These are phyloP conservation scores for Limonomyces culmigenus DNA, from an alignment of 1,284 basidiomycete species.

Conservation along the genomic window DNA sequence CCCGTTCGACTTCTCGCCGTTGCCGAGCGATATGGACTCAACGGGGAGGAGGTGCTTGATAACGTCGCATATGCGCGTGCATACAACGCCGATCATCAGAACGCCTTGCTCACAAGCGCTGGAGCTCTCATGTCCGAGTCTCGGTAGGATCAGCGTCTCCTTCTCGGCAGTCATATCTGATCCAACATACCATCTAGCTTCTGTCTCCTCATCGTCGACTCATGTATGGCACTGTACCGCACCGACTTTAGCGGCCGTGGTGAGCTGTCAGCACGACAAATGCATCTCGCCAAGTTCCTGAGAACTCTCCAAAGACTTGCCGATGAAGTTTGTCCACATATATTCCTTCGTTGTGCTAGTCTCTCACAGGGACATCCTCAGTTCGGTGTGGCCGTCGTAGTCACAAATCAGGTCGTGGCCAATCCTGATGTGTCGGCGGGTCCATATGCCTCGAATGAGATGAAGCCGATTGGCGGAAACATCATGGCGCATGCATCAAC, in stretches of 20 bases:
- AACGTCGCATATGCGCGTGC: slow-evolving; percentile 98
- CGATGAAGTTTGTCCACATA: slow-evolving; percentile 57
- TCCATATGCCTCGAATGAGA: slow-evolving; percentile 79
- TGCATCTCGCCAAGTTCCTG: slow-evolving; percentile 94
- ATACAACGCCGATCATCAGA: slow-evolving; percentile 98
- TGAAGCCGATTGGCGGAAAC: slow-evolving; percentile 96
- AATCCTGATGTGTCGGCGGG: slow-evolving; percentile 89
- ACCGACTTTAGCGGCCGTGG: slow-evolving; percentile 95
- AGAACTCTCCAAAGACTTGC: slow-evolving; percentile 86
- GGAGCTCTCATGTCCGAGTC: slow-evolving; percentile 97
- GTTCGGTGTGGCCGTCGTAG: slow-evolving; percentile 96
- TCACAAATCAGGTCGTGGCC: slow-evolving; percentile 98
- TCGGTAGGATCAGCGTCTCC: slow-evolving; percentile 36
- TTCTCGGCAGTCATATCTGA: slow-evolving; percentile 5
- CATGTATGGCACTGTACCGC: slow-evolving; percentile 89
- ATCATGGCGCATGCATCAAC: slow-evolving; percentile 95
- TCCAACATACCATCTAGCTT: slow-evolving; percentile 39
- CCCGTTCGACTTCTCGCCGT: slow-evolving; percentile 89
- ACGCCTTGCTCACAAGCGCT: slow-evolving; percentile 78
- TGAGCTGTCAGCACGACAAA: slow-evolving; percentile 90
- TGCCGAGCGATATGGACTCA: slow-evolving; percentile 89
- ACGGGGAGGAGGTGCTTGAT: slow-evolving; percentile 94
- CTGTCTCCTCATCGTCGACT: slow-evolving; percentile 92
- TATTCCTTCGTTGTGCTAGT: not conserved
- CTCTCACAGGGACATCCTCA: slow-evolving; percentile 16